phyloP scores from a whole-genome alignment of 2,329 filamentous ascomycete species.

The Aspergillus sclerotialis region DNA sequence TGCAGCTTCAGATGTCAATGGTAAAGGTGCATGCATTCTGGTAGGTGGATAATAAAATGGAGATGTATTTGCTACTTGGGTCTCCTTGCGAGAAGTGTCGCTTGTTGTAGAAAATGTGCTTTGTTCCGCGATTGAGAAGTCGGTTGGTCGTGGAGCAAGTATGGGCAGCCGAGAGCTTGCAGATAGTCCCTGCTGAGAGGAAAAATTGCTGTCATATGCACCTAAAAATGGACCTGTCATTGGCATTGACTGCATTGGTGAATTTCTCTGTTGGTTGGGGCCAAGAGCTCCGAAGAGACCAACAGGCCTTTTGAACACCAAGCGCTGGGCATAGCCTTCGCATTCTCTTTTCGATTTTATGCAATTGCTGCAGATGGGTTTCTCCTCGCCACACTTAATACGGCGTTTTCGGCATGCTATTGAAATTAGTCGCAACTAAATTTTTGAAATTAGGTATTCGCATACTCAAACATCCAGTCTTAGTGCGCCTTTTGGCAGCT shows the following conservation, averaged over 20 bases:
- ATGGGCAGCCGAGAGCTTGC: slow-evolving; percentile 26
- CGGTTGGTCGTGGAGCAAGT: slow-evolving; percentile 25
- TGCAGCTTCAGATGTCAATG: background rate
- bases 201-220: slow-evolving; percentile 14
- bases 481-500: slow-evolving; percentile 63
- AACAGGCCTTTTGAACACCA: slow-evolving; percentile 35
- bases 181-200: slow-evolving; percentile 17
- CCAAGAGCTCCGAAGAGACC: slow-evolving; percentile 23
- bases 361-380: slow-evolving; percentile 41
- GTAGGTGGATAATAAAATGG: slow-evolving; percentile 13
- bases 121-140: slow-evolving; percentile 10
- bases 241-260: slow-evolving; percentile 15
- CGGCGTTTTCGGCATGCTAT: slow-evolving; percentile 84
- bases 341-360: slow-evolving; percentile 41
- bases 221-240: slow-evolving; percentile 12
- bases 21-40: slow-evolving; percentile 5
- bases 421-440: slow-evolving; percentile 8
- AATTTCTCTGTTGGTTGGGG: slow-evolving; percentile 12
- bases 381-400: slow-evolving; percentile 93
- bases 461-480: slow-evolving; percentile 86
- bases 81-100: background rate
- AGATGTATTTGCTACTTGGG: slow-evolving; percentile 4
- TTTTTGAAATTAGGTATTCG: slow-evolving; percentile 12
- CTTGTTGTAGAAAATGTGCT: slow-evolving; percentile 4
- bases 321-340: slow-evolving; percentile 36